These are phyloP conservation scores for Pseudomassariella vexata DNA, from an alignment of 2,329 filamentous ascomycete genomes.

Conservation along the genomic window DNA sequence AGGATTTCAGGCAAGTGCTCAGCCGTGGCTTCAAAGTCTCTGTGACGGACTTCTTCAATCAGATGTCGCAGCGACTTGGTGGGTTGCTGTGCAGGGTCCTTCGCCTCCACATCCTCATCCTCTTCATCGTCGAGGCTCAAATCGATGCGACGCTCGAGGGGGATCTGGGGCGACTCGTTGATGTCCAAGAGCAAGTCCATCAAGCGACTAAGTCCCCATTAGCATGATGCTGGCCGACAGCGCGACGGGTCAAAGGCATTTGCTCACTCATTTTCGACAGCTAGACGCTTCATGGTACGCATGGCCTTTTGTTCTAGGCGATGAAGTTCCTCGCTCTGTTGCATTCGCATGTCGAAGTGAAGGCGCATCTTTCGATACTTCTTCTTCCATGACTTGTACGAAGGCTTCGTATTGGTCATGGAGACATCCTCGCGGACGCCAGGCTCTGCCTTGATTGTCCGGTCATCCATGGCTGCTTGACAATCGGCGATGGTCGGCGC, in stretches of 20 bases:
- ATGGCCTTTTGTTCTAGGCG: slow-evolving; percentile 75
- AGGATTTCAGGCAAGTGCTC: slow-evolving; percentile 57
- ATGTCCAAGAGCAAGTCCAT: slow-evolving; percentile 85
- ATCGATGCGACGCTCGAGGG: slow-evolving; percentile 68
- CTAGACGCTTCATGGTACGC: slow-evolving; percentile 74
- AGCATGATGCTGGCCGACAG: slow-evolving; percentile 10
- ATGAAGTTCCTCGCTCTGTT: slow-evolving; percentile 76
- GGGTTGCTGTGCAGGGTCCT: slow-evolving; percentile 35
- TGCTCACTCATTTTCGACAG: slow-evolving; percentile 86
- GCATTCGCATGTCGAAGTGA: slow-evolving; percentile 71
- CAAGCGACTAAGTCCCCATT: slow-evolving; percentile 58
- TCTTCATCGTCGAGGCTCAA: slow-evolving; percentile 45
- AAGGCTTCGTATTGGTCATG: slow-evolving; percentile 39
- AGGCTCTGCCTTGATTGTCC: slow-evolving; percentile 20
- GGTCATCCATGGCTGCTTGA: slow-evolving; percentile 21
- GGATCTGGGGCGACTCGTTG: slow-evolving; percentile 77
- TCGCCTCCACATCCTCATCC: slow-evolving; percentile 31
- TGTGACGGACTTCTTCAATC: slow-evolving; percentile 46
- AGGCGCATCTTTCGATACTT: slow-evolving; percentile 92
- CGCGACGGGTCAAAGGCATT: slow-evolving; percentile 1
- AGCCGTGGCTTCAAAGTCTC: slow-evolving; percentile 46
- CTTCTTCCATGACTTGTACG: slow-evolving; percentile 73
- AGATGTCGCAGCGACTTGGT: slow-evolving; percentile 46
- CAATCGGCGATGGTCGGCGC: too few species aligned
- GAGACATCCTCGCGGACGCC: slow-evolving; percentile 22